Evolutionary conservation across 2,329 filamentous ascomycete species (phyloP), one percentile per base, ranked within the genome.

Genomic region (Sphaceloma murrayae): DNA sequence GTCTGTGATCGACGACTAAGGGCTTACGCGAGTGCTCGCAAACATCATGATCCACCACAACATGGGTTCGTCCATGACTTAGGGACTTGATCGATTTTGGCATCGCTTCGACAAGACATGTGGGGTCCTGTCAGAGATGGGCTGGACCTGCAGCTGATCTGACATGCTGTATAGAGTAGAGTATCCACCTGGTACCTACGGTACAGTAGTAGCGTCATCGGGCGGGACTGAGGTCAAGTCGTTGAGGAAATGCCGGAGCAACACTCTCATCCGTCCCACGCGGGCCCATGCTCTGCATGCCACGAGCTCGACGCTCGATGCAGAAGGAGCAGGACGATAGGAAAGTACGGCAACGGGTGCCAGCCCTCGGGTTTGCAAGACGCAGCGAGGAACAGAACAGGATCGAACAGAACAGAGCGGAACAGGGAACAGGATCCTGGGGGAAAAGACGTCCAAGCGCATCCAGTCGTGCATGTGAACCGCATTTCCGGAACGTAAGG

Each of bases 401-500:
- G n/a, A n/a, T n/a, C n/a, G n/a, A n/a, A n/a, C n/a, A n/a, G n/a
- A n/a, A n/a, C 22, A 40, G 14, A 40, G 36, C 24, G 30, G 26
- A 40, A 22, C 36, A 40, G 36, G 36, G 36, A 40, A 40, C 36
- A 40, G 36, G 36, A 40, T 40, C 36, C 36, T 40, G 19, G 24
- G 26, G 24, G 17, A 29, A 22, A 27, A 11, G 24, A 27, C 24
- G 24, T 6, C 11, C 24, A 27, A 11, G 24, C 11, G 7, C 11
- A 11, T 6, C 11, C 24, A 27, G 22, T 26, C 22, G 30, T 26
- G 30, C 22, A 26, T 16, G 22, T 40, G 31, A 45, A 45, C 42
- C 42, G 42, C 42, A 45, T 36, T 45, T 36, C 42, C 32, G 42
- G 42, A n/a, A n/a, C n/a, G n/a, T n/a, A n/a, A n/a, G n/a, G n/a